Evolutionary conservation across 78 protist species (phyloP), one percentile per base, ranked within the genome.

Genomic region (Mastigamoeba balamuthi): DNA sequence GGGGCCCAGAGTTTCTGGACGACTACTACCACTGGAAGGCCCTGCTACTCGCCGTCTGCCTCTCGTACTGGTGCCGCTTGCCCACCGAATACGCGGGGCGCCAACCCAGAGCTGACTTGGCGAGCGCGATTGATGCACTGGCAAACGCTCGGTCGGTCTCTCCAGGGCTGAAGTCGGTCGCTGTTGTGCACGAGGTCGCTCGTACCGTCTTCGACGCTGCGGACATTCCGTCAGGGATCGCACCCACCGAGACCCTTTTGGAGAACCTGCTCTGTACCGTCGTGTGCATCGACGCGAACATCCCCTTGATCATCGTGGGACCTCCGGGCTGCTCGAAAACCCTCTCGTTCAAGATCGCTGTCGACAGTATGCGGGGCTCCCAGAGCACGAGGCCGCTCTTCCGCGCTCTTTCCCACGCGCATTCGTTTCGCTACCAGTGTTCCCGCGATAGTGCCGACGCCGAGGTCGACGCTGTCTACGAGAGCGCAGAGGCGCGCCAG

Each of bases 311-410:
- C n/a, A 66, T 66, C 10, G 37, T 66, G 9, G 70, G 70, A 30
- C 70, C 70, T 23, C 70, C 70, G 29, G 70, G 70, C 9, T 66
- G 70, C 37, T 30, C 65, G 25, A 66, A 66, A 10, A 66, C 70
- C 9, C 36, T 66, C 25, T 30, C 64, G 25, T 66, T 66, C 70
- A 66, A 66, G 70, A n/a, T 66, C 10, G 70, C 70, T 28, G 10
- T n/a, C 10, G 70, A 66, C 70, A 66, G 10, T 10, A 66, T 66
- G 70, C 9, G 10, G 37, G 70, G 70, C 10, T 17, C 9, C 37
- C 23, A 10, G 9, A 30, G 30, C 70, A 66, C 10, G 65, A 66
- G 29, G 64, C 29, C 70, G 10, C 10, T 66, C 10, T 66, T 17
- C n/a, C 37, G 29, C n/a, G 70, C 37, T 29, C 10, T 29, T 25